A percentile compares a stretch with the other conserved stretches of the same genome.
phyloP scores from a whole-genome alignment of 176 grass and related monocot species.

The Bothriochloa decipiens region DNA sequence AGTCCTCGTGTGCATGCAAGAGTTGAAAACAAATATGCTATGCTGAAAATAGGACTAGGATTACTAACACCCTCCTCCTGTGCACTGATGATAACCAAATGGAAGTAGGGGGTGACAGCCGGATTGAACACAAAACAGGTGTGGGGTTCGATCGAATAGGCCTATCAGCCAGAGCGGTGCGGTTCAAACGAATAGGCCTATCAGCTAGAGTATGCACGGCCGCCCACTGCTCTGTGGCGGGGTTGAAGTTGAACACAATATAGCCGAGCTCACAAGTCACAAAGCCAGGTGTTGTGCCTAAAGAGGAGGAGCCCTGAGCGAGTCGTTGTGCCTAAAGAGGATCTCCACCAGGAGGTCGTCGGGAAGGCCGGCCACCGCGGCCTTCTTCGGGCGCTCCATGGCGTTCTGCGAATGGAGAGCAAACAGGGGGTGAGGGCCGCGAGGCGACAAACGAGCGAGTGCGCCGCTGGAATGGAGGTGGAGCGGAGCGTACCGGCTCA shows the following conservation, averaged over 20 bases:
- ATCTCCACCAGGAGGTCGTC: background rate
- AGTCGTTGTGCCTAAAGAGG: background rate
- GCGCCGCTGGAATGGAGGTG: too few relatives aligned
- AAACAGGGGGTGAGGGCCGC: too few relatives aligned
- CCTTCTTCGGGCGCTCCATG: too few relatives aligned
- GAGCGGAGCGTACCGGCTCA: too few relatives aligned
- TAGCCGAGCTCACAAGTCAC: background rate
- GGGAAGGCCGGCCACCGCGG: background rate
- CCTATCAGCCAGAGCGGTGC: background rate
- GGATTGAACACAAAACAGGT: background rate
- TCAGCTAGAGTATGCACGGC: background rate
- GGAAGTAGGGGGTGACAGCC: background rate
- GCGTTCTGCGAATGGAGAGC: too few relatives aligned
- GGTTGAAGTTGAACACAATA: slow-evolving; percentile 5
- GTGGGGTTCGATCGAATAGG: background rate
- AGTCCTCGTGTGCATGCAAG: too few relatives aligned
- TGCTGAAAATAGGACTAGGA: too few relatives aligned
- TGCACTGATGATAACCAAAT: background rate
- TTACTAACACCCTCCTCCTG: too few relatives aligned
- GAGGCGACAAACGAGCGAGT: too few relatives aligned
- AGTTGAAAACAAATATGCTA: too few relatives aligned
- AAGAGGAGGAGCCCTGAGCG: slow-evolving; percentile 20
- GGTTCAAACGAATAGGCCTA: background rate
- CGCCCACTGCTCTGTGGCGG: slow-evolving; percentile 2
- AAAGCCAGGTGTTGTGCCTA: background rate